Base-by-base conservation (phyloP, 2,329 filamentous ascomycete species). In the Elsinoe necatrix region DNA sequence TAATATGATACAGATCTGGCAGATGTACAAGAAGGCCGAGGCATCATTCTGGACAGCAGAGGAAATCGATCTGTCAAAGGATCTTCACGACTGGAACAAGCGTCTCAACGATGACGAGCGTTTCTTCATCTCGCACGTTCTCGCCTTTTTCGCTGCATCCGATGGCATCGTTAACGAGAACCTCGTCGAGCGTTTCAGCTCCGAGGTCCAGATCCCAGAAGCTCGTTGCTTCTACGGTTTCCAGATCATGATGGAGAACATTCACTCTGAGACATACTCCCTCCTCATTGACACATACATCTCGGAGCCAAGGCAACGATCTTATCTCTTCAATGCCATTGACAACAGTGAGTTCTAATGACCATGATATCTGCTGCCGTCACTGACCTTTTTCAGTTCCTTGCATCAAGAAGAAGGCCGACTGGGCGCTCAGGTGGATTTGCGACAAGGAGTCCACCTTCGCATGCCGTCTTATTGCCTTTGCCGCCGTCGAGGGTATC, bases 191-290 rank as follows among this genome's bases (percentile, higher is more conserved):
- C 89, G 93, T 62, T 98, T 98, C 84, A 95, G 89, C 68, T 85
- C 83, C 63, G 93, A 98, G 76, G 92, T 98, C 27, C 93, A 98
- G 77, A 85, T 97, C 58, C 92, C 93, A 9, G 93, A 98, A 77
- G 93, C 93, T 62, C 90, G 93, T 68, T 98, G 93, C 84, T 98
- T 98, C 82, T 98, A 98, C 74, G 93, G 93, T 63, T 98, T 98
- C 83, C 93, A 98, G 79, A 97, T 97, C 79, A 98, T 98, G 93
- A 97, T 98, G 89, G 93, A 98, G 81, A 98, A 98, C 78, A 95
- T 98, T 68, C 93, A 98, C 82, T 96, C 93, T 14, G 93, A 98
- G 79, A 98, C 93, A 56, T 98, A 98, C 82, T 97, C 92, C 18
- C 85, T 98, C 34, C 85, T 98, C 71, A 98, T 98, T 72, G 93